Conservation (phyloP, 140 eudicot species). For the Cichorium intybus region DNA sequence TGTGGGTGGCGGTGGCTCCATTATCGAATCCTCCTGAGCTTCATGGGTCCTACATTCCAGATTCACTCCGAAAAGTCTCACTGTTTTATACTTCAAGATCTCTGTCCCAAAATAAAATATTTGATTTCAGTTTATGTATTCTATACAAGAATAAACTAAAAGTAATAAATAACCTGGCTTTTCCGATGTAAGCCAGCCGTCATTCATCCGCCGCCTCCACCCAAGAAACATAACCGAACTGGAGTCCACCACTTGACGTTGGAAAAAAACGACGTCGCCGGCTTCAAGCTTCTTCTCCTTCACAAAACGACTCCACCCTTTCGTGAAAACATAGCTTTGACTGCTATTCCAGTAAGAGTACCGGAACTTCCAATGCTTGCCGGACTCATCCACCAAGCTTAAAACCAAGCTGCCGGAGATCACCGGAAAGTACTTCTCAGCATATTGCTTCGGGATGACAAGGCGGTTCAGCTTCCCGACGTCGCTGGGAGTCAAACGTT, state of each 20-base stretch:
- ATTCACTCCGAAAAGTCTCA: conserved; percentile 34
- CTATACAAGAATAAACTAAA: too few relatives aligned
- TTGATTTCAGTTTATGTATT: too few relatives aligned
- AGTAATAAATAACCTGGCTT: background rate
- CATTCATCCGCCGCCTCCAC: conserved; percentile 13
- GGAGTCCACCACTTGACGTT: background rate
- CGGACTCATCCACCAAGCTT: conserved; percentile 32
- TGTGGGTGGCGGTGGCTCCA: conserved; percentile 11
- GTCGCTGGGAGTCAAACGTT: conserved; percentile 49
- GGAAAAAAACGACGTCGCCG: conserved; percentile 36
- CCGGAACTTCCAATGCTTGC: conserved; percentile 43
- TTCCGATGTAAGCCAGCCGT: background rate
- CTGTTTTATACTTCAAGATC: conserved; percentile 16
- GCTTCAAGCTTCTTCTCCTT: conserved; percentile 43
- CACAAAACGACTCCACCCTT: conserved; percentile 55
- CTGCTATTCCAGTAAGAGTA: conserved; percentile 58
- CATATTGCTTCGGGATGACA: conserved; percentile 49
- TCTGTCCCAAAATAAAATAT: background rate
- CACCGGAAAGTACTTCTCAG: conserved; percentile 47
- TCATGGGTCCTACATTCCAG: conserved; percentile 18
- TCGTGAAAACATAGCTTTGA: conserved; percentile 51
- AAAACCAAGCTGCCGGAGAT: conserved; percentile 12
- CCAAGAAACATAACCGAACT: conserved; percentile 17
- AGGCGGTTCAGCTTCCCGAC: conserved; percentile 58
- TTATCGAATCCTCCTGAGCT: background rate